Conservation (phyloP, 805 yeast species). For the Debaryomyces prosopidis region DNA sequence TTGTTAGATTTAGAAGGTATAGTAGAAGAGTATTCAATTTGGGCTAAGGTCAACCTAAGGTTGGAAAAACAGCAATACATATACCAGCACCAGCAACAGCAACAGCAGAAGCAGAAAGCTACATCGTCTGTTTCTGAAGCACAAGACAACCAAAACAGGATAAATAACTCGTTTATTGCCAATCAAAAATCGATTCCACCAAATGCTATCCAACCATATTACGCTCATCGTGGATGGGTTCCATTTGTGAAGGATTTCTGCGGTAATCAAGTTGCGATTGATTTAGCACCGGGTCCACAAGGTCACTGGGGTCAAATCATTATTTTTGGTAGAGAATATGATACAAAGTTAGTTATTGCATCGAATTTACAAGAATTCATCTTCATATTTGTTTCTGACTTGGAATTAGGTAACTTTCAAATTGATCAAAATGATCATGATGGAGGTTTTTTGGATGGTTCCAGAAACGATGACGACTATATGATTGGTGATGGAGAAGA, state of each 20-base stretch:
- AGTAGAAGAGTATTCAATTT: constrained; percentile 40
- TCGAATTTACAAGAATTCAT: constrained; percentile 39
- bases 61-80: constrained; percentile 38
- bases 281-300: constrained; percentile 39
- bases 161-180: constrained; percentile 25
- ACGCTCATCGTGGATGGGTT: constrained; percentile 42
- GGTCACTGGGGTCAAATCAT: constrained; percentile 46
- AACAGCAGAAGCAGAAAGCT: constrained; percentile 13
- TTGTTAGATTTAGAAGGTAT: constrained; percentile 44
- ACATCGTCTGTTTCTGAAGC: constrained; percentile 16
- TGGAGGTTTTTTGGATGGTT: constrained; percentile 37
- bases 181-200: constrained; percentile 41
- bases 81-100: constrained; percentile 24
- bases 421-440: constrained; percentile 38
- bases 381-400: constrained; percentile 37
- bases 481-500: constrained; percentile 48
- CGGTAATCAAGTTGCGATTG: constrained; percentile 46
- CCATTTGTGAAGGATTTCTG: constrained; percentile 40
- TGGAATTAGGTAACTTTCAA: constrained; percentile 42
- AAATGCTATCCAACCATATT: constrained; percentile 35
- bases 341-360: constrained; percentile 43
- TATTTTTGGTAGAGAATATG: constrained; percentile 45
- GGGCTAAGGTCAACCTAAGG: constrained; percentile 43
- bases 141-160: constrained; percentile 2
- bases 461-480: constrained; percentile 40